phyloP scores from a whole-genome alignment of 352 stramenopile species.

The Phytophthora agathidicida region DNA sequence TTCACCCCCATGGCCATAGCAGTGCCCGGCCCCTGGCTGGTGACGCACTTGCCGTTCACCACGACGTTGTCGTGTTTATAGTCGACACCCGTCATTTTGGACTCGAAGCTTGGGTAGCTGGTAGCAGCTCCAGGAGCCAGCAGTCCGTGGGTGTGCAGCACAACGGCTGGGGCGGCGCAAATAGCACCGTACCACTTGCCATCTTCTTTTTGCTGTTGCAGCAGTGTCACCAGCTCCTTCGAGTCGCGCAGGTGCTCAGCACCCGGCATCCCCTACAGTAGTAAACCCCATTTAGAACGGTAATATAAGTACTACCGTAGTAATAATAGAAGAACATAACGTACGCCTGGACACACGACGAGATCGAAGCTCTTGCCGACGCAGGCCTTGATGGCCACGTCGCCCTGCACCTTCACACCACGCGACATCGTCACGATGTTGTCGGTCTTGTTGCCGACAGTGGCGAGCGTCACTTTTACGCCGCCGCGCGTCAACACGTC shows the following conservation, averaged over 20 bases:
- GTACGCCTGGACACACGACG: slow-evolving; percentile 69
- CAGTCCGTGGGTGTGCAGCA: slow-evolving; percentile 71
- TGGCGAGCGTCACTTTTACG: slow-evolving; percentile 70
- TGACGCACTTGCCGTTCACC: slow-evolving; percentile 77
- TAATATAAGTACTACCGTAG: slow-evolving; percentile 1
- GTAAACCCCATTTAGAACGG: background rate
- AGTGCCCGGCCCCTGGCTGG: slow-evolving; percentile 76
- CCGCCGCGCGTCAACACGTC: slow-evolving; percentile 77
- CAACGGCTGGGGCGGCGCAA: slow-evolving; percentile 72
- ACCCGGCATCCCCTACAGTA: slow-evolving; percentile 62
- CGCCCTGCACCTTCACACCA: slow-evolving; percentile 71
- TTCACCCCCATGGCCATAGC: slow-evolving; percentile 87
- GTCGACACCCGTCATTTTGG: slow-evolving; percentile 55
- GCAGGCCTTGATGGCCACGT: slow-evolving; percentile 69
- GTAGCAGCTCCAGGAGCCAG: slow-evolving; percentile 52
- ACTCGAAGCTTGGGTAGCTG: slow-evolving; percentile 74
- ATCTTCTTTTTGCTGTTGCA: slow-evolving; percentile 68
- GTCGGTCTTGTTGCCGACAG: slow-evolving; percentile 54
- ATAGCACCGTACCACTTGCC: slow-evolving; percentile 78
- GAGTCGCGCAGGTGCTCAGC: slow-evolving; percentile 78
- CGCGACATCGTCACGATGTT: slow-evolving; percentile 83
- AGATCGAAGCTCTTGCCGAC: slow-evolving; percentile 65
- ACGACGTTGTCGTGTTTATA: slow-evolving; percentile 68
- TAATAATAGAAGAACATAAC: slow-evolving; percentile 7
- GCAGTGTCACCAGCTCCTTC: slow-evolving; percentile 52